Evolutionary conservation across 2,329 filamentous ascomycete species (phyloP), one percentile per base, ranked within the genome.

Genomic region (Aureobasidium namibiae): DNA sequence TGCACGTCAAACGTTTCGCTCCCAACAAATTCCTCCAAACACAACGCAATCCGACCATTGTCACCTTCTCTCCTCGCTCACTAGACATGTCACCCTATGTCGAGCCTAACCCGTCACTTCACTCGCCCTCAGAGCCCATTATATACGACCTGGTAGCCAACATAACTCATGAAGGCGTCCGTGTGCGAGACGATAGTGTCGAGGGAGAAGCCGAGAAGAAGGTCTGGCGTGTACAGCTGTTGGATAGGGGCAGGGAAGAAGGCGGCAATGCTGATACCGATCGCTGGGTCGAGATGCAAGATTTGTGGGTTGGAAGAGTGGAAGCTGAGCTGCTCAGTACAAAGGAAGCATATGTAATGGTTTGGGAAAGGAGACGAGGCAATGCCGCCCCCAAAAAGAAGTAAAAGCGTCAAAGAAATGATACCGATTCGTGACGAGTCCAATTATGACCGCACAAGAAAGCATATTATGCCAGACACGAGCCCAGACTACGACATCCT

Each of bases 1-100:
- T 99, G 76, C 92, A 99, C 76, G 87, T 97, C 77, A 97, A 97
- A 77, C 90, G 94, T 66, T 99, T 99, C 80, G 90, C 87, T 65
- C 86, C 88, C 65, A 99, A 99, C 78, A 96, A 96, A 72, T 99
- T 99, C 69, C 89, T 99, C 21, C 84, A 88, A 2, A 92, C 97
- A 75, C 69, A 72, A 54, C 88, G 94, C 53, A 99, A 99, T 72
- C 94, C 92, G 1, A 99, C 94, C 10, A 99, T 99, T 68, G 94
- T 99, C 63, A 97, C 92, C 0, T 99, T 97, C 73, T 90, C 92
- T 64, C 87, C 90, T 4, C 82, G 87, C 69, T 84, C 87, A 42
- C 83, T 99, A 9, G 91, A 99, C 71, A 86, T 96, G 78, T 82
- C 86, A 5, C 91, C 92, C 0, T 97, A 94, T 68, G 90, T 96